Evolutionary conservation across 2,329 filamentous ascomycete genomes (phyloP).

Genomic region (Apiospora saccharicola): DNA sequence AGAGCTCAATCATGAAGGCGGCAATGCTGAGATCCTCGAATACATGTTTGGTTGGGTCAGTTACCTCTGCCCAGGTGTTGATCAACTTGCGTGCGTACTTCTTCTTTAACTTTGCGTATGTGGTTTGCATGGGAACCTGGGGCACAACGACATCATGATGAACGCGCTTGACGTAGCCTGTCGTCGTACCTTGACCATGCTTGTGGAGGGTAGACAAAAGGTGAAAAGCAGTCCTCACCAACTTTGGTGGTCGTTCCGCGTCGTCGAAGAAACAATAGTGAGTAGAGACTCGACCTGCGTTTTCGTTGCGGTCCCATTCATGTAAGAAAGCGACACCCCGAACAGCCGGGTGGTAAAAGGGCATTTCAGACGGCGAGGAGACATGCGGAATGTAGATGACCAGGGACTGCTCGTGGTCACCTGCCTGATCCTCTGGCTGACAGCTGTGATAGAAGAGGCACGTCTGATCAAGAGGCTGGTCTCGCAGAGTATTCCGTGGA

Average conservation of each 20-base stretch:
- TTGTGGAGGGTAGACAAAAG: conserved; percentile 75
- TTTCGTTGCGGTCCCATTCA: conserved; percentile 58
- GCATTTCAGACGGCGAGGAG: conserved; percentile 66
- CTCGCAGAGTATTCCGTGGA: conserved; percentile 80
- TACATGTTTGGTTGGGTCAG: conserved; percentile 89
- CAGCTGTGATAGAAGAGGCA: conserved; percentile 70
- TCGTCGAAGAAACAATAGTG: conserved; percentile 64
- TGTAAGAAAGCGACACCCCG: conserved; percentile 79
- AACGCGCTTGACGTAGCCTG: conserved; percentile 81
- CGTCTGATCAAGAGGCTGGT: conserved; percentile 80
- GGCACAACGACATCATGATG: conserved; percentile 84
- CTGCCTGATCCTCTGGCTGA: conserved; percentile 36
- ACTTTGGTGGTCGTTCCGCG: conserved; percentile 49
- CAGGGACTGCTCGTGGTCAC: conserved; percentile 54
- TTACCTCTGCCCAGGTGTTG: conserved; percentile 82
- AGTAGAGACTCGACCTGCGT: conserved; percentile 61
- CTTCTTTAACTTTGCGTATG: conserved; percentile 80
- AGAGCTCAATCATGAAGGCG: conserved; percentile 91
- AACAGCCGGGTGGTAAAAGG: conserved; percentile 88
- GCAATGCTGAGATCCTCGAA: conserved; percentile 94
- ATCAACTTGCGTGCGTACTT: conserved; percentile 78
- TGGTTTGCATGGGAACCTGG: conserved; percentile 80
- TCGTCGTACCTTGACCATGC: conserved; percentile 70
- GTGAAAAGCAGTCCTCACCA: conserved; percentile 72
- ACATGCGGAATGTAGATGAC: conserved; percentile 84